These are phyloP conservation scores for Phytophthora citrophthora DNA, from an alignment of 352 stramenopile species.

Conservation along the genomic window DNA sequence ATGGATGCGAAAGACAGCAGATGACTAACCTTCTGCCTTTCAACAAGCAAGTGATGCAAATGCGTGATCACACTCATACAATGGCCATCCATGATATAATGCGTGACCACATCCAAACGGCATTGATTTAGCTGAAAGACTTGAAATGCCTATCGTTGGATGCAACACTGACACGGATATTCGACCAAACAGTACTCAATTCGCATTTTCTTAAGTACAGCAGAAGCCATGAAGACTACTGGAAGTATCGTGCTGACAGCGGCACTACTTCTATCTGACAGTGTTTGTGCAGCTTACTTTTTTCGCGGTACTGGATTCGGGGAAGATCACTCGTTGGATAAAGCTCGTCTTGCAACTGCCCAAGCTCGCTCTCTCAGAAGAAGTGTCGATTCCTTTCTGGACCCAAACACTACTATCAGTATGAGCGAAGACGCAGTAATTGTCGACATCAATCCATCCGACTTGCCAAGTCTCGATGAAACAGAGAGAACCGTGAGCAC, in stretches of 20 bases:
- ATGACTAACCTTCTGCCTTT: conserved; percentile 4
- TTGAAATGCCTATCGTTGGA: neutral
- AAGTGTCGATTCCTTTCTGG: neutral
- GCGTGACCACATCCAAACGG: neutral
- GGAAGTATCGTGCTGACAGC: neutral
- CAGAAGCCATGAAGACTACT: neutral
- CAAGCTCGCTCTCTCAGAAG: neutral
- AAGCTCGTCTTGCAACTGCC: neutral
- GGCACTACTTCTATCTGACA: neutral
- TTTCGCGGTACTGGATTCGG: neutral
- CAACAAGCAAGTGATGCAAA: neutral
- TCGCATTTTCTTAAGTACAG: neutral
- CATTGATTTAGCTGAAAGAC: neutral
- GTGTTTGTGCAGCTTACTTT: neutral
- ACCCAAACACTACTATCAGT: neutral
- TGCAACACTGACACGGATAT: neutral
- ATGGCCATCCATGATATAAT: too few species aligned
- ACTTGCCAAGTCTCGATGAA: neutral
- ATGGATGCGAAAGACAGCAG: neutral
- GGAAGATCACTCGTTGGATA: neutral
- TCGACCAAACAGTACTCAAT: neutral
- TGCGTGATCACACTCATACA: neutral
- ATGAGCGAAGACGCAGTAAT: neutral
- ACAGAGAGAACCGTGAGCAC: neutral
- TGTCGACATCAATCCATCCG: neutral